Evolutionary conservation across 2,329 filamentous ascomycete species (phyloP), one percentile per base, ranked within the genome.

Genomic region (Raffaelea albimanens): DNA sequence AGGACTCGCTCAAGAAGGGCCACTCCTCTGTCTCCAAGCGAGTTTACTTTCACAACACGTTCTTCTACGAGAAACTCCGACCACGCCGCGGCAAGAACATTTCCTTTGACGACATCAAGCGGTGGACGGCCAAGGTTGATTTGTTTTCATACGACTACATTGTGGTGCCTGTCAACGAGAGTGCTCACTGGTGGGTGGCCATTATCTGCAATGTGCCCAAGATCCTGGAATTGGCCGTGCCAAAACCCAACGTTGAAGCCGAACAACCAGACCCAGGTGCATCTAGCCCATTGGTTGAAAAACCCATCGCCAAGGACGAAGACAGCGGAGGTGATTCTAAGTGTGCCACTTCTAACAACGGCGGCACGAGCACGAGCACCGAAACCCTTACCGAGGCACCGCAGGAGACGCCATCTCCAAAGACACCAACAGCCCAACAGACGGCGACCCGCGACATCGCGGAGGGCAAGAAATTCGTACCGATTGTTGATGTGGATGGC

Each of bases 41-140:
- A 45, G 80, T 95, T 3, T 87, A 94, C 61, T 85, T 95, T 56
- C 91, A 95, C 69, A 97, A 90, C 61, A 93, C 87, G 0, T 95
- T 88, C 64, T 96, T 97, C 65, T 97, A 86, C 59, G 80, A 83
- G 19, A 83, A 82, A 43, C 72, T 97, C 40, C 87, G 77, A 18
- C 82, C 79, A 29, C 65, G 64, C 8, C 72, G 71, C 49, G 71
- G 78, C 33, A 68, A 68, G 43, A 67, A 63, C 0, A 85, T 95
- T 64, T 89, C 95, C 57, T 96, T 95, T 59, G 79, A 85, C 22
- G 84, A 81, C 4, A 90, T 98, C 48, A 81, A 84, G 61, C 78
- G 80, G 40, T 98, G 93, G 93, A 97, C 93, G 1, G 75, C 84
- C 31, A 87, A 82, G 56, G 75, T 91, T 20, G 87, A 98, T 59